phyloP scores from a whole-genome alignment of 306 rosid genomes.

The Prunus kanzakura region DNA sequence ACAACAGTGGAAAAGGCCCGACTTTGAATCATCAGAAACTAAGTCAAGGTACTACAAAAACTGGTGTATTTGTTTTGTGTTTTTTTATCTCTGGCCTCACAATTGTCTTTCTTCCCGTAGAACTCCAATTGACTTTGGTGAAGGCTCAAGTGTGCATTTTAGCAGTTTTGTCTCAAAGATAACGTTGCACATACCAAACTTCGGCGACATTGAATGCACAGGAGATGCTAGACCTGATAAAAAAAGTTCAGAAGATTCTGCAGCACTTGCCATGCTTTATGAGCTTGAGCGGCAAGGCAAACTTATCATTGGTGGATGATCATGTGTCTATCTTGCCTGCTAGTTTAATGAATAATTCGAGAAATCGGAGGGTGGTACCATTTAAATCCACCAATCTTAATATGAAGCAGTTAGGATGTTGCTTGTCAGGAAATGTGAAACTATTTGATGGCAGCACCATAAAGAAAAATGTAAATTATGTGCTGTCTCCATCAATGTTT shows the following conservation, averaged over 20 bases:
- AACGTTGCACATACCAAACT: slow-evolving; percentile 63
- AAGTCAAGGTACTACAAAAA: slow-evolving; percentile 51
- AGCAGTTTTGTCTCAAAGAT: slow-evolving; percentile 60
- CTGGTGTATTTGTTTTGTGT: background rate
- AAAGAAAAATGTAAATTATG: background rate
- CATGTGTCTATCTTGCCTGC: background rate
- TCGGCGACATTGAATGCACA: slow-evolving; percentile 49
- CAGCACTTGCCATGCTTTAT: slow-evolving; percentile 59
- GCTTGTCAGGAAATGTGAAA: background rate
- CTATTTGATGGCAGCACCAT: background rate
- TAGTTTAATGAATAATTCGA: background rate
- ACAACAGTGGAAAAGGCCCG: slow-evolving; percentile 78
- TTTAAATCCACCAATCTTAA: slow-evolving; percentile 2
- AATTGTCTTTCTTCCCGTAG: slow-evolving; percentile 31
- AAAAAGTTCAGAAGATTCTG: slow-evolving; percentile 78
- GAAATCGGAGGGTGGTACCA: background rate
- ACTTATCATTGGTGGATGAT: slow-evolving; percentile 40
- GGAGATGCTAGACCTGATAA: slow-evolving; percentile 83
- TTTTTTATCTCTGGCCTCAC: slow-evolving; percentile 1
- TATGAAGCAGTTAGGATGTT: background rate
- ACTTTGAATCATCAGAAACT: slow-evolving; percentile 47
- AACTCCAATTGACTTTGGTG: slow-evolving; percentile 40
- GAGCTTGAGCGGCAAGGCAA: slow-evolving; percentile 59
- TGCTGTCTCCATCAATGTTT: background rate
- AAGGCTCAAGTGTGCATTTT: slow-evolving; percentile 41